Evolutionary conservation across 148 eudicot species (phyloP).

Genomic region (Arctostaphylos glauca): DNA sequence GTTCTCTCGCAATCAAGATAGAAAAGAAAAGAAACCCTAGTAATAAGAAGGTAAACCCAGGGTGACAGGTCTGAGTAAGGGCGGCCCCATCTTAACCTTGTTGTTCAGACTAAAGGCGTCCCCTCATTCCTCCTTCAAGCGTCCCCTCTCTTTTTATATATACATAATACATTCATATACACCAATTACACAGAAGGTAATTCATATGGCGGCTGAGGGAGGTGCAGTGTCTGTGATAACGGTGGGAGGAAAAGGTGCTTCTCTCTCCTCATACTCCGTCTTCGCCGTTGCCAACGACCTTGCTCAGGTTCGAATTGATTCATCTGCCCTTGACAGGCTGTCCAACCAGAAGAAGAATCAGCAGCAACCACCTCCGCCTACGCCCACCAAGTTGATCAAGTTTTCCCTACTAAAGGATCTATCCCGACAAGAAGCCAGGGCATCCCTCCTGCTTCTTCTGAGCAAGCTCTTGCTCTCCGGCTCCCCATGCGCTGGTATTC

Average conservation of each 20-base stretch:
- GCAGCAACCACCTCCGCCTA: conserved; percentile 5
- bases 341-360: background rate
- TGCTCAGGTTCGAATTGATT: conserved; percentile 47
- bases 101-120: too few relatives aligned
- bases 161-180: too few relatives aligned
- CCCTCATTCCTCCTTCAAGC: too few relatives aligned
- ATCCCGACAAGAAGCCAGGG: conserved; percentile 54
- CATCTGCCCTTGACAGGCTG: conserved; percentile 52
- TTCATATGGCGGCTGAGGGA: conserved; percentile 23
- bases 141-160: too few relatives aligned
- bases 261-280: conserved; percentile 56
- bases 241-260: conserved; percentile 63
- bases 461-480: conserved; percentile 50
- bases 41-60: too few relatives aligned
- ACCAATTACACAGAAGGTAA: background rate
- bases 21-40: too few relatives aligned
- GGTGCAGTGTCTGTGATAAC: conserved; percentile 33
- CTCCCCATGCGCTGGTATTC: conserved; percentile 26
- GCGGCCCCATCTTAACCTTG: too few relatives aligned
- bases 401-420: conserved; percentile 42
- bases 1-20: too few relatives aligned
- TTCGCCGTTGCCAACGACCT: conserved; percentile 46
- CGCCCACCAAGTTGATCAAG: conserved; percentile 21
- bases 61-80: too few relatives aligned
- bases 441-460: conserved; percentile 47